Evolutionary conservation across 306 rosid species (phyloP).

Genomic region (Fragaria iinumae): DNA sequence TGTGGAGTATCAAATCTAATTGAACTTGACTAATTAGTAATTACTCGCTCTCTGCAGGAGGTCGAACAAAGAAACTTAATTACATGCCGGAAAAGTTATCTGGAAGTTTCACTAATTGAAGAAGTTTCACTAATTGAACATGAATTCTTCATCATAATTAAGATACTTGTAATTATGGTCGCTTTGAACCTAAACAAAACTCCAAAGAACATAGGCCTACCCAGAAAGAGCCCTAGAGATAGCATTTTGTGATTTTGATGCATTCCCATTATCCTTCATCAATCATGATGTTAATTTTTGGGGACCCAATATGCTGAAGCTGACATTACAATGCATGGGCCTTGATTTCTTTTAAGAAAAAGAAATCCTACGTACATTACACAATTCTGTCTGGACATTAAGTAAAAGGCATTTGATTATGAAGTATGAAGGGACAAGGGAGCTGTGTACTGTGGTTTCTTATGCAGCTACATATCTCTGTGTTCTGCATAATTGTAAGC

Average conservation of each 20-base stretch:
- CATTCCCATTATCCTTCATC: slow-evolving; percentile 21
- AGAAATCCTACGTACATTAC: neutral
- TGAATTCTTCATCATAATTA: slow-evolving; percentile 11
- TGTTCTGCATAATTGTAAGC: slow-evolving; percentile 15
- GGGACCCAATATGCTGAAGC: slow-evolving; percentile 38
- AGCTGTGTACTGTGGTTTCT: slow-evolving; percentile 8
- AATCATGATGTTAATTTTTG: slow-evolving; percentile 15
- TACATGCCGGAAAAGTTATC: neutral
- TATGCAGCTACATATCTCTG: slow-evolving; percentile 13
- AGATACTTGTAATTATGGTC: slow-evolving; percentile 13
- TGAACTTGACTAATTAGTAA: neutral
- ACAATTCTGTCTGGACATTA: neutral
- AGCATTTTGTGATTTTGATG: slow-evolving; percentile 30
- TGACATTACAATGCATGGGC: slow-evolving; percentile 19
- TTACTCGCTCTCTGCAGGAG: neutral
- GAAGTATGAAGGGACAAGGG: neutral
- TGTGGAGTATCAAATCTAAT: neutral
- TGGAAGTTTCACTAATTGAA: neutral
- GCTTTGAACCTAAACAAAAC: slow-evolving; percentile 52
- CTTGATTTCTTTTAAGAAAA: neutral
- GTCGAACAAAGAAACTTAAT: neutral
- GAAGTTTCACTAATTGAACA: neutral
- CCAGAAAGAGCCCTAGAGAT: slow-evolving; percentile 40
- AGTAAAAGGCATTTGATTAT: slow-evolving; percentile 13
- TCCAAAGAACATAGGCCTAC: slow-evolving; percentile 43